Evolutionary conservation across 176 grass and related monocot species (phyloP), one percentile per base, ranked within the genome.

Genomic region (Eleusine indica): DNA sequence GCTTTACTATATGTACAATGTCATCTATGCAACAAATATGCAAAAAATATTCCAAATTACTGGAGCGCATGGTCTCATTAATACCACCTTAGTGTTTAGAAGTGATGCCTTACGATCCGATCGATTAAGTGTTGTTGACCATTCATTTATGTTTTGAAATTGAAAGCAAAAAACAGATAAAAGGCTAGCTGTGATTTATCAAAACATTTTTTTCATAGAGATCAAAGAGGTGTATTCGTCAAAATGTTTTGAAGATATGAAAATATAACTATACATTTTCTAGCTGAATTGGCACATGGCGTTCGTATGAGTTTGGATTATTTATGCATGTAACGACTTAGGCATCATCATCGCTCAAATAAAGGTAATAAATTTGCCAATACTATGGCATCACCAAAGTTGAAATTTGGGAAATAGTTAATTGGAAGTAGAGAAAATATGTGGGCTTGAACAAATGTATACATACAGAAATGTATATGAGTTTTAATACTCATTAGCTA

Each of bases 1-100:
- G 49, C 2, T 88, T 78, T 88, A 39, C 0, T 74, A 66, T 61
- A 47, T 66, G 41, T 43, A 66, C 28, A 73, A 44, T 18, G 29
- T 78, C 57, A 9, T 25, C 6, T 11, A 25, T 7, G 6, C 7
- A 30, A n/a, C 9, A 48, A 64, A 11, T 15, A 25, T 67, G 61
- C 38, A 61, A 39, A 79, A 65, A 15, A 42, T 19, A 2, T 53
- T 66, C 4, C 44, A 22, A 54, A 61, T 6, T 22, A 12, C 28
- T 56, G 32, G 60, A 66, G 16, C 42, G 16, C 42, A 2, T 54
- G 9, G 1, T 9, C 47, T 48, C 38, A 73, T 41, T 14, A 30
- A 72, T 7, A 72, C 12, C 38, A 79, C 16, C 29, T 21, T 65
- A 78, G 47, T 19, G 49, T 29, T 51, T 38, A 52, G 64, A 46